Conservation (phyloP, 768 basidiomycete genomes). For the Lactarius hatsudake region DNA sequence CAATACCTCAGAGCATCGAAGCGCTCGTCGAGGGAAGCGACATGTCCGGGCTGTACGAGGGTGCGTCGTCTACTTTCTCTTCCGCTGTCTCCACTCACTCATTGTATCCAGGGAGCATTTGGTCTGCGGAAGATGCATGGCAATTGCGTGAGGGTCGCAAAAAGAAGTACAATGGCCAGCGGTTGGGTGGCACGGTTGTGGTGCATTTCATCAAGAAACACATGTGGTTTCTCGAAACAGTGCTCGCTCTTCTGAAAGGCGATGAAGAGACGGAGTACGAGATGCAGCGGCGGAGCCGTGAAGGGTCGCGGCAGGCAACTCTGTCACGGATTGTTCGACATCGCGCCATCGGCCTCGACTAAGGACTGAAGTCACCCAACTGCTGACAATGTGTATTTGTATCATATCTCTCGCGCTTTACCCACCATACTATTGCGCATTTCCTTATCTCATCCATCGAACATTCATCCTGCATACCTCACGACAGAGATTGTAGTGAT, state of each 20-base stretch:
- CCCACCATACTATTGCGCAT: conserved; percentile 6
- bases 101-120: conserved; percentile 47
- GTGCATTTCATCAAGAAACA: conserved; percentile 98
- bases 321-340: neutral
- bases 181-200: conserved; percentile 89
- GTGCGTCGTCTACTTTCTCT: conserved; percentile 35
- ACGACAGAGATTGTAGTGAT: neutral
- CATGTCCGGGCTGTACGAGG: conserved; percentile 70
- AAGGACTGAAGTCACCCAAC: neutral
- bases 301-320: neutral
- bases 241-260: conserved; percentile 81
- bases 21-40: conserved; percentile 90
- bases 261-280: conserved; percentile 60
- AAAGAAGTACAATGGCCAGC: conserved; percentile 60
- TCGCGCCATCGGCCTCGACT: conserved; percentile 2
- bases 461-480: conserved; percentile 1
- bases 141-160: conserved; percentile 65
- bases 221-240: conserved; percentile 95
- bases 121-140: conserved; percentile 68
- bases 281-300: conserved; percentile 21
- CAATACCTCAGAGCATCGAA: conserved; percentile 72
- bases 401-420: conserved; percentile 14
- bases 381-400: conserved; percentile 18
- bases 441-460: neutral
- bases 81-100: conserved; percentile 1